Evolutionary conservation across 129 eudicot species (phyloP).

Genomic region (Flaveria trinervia): DNA sequence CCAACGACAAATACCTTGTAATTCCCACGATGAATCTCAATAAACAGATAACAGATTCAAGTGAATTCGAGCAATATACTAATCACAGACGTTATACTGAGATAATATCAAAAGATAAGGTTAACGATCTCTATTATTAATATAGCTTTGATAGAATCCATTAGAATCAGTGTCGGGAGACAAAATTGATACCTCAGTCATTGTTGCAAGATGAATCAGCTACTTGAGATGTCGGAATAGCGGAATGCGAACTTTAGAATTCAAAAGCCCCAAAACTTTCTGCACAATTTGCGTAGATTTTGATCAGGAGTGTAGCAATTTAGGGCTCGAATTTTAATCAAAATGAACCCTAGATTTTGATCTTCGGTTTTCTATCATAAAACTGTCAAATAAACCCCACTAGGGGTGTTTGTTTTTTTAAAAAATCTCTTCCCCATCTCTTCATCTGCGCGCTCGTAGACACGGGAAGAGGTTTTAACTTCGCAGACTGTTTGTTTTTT

Average conservation of each 20-base stretch:
- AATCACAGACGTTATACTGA: no score
- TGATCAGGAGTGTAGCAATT: slow-evolving; percentile 20
- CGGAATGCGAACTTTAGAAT: slow-evolving; percentile 11
- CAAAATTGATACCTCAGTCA: slow-evolving; percentile 65
- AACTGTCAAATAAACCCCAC: not conserved
- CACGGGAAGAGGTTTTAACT: no score
- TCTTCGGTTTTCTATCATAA: slow-evolving; percentile 8
- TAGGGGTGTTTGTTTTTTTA: no score
- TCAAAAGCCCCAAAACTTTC: slow-evolving; percentile 22
- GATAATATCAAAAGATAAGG: no score
- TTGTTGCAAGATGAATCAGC: slow-evolving; percentile 45
- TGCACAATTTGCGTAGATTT: slow-evolving; percentile 27
- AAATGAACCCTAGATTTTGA: slow-evolving; percentile 24
- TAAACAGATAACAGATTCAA: no score
- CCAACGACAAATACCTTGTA: slow-evolving; percentile 2
- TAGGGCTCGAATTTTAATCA: slow-evolving; percentile 26
- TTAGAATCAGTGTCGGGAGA: not conserved
- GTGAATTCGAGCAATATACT: no score
- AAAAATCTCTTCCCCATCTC: no score
- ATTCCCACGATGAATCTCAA: no score
- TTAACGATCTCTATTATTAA: no score
- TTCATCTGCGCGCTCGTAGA: no score
- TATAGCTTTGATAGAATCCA: not conserved
- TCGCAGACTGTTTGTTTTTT: no score
- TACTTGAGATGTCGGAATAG: slow-evolving; percentile 17